These are phyloP conservation scores for Nakazawaea populi DNA, from an alignment of 805 yeast species.

Conservation along the genomic window DNA sequence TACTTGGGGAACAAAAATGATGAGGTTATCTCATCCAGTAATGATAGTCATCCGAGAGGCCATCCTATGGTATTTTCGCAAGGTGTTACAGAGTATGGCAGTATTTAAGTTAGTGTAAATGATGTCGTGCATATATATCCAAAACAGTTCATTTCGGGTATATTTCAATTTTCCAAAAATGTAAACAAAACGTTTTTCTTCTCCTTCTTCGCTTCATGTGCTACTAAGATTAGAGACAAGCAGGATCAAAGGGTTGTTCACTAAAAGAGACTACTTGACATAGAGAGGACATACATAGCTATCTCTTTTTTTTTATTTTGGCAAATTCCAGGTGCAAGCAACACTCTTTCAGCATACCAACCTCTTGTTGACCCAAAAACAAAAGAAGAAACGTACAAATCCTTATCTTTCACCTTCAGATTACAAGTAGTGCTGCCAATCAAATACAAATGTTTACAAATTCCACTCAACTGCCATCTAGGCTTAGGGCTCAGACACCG, in stretches of 20 bases:
- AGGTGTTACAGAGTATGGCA: background rate
- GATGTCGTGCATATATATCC: background rate
- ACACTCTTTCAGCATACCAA: too few relatives aligned
- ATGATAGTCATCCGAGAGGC: background rate
- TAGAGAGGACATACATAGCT: too few relatives aligned
- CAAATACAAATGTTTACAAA: background rate
- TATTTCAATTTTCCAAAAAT: background rate
- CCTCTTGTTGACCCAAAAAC: too few relatives aligned
- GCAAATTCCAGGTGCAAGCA: too few relatives aligned
- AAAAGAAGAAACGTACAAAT: too few relatives aligned
- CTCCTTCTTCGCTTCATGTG: too few relatives aligned
- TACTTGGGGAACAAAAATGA: conserved; percentile 10
- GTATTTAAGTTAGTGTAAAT: background rate
- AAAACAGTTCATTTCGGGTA: conserved; percentile 2
- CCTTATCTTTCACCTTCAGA: too few relatives aligned
- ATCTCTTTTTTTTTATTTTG: too few relatives aligned
- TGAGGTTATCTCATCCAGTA: background rate
- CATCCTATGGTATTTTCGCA: background rate
- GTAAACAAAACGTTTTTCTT: conserved; percentile 1
- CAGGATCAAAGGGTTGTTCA: too few relatives aligned
- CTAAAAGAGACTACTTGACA: too few relatives aligned
- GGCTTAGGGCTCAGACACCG: conserved; percentile 14
- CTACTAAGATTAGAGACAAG: too few relatives aligned
- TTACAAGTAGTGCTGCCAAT: background rate
- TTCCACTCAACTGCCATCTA: conserved; percentile 8